Evolutionary conservation across 129 eudicot genomes (phyloP), one percentile per base, ranked within the genome.

Genomic region (Flaveria robusta): DNA sequence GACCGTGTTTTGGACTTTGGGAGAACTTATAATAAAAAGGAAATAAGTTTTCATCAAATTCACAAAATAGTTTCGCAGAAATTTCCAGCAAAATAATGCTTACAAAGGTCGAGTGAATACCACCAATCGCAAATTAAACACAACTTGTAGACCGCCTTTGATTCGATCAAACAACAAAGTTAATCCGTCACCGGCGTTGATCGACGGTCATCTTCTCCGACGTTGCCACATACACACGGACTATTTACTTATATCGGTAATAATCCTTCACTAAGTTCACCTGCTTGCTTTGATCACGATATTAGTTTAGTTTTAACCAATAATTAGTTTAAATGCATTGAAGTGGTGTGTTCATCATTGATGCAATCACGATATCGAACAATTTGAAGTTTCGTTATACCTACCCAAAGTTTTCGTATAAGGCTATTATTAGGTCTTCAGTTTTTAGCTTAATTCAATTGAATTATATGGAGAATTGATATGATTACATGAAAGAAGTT

Each of bases 211-310:
- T 63, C 64, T 26, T 75, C 79, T 64, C 64, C 71, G 70, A n/a
- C 78, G 31, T 16, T 14, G 20, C 46, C 71, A 55, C 46, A 31
- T 43, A 46, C 55, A 65, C 81, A 41, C 26, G 2, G 58, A 67
- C 26, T 68, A 22, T 24, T 22, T 55, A 54, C 75, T 77, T 68
- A 49, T 41, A 54, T 55, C 22, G 81, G 81, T 77, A 68, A 68
- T 41, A 12, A 68, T 22, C 66, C 54, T 50, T 76, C 41, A 3
- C 43, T 74, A 0, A 74, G 24, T 59, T 68, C 1, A 51, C 8
- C 41, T 52, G 20, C 58, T 42, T 68, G 20, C 49, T 54, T 77
- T 56, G 8, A 41, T 77, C 62, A 13, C 59, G 13, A 54, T 39
- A 18, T 77, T 23, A 47, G n/a, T 63, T 65, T n/a, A 31, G 10